A percentile compares a stretch with the other conserved stretches of the same genome.
phyloP scores from a whole-genome alignment of 148 eudicot species.

The Fagopyrum esculentum region DNA sequence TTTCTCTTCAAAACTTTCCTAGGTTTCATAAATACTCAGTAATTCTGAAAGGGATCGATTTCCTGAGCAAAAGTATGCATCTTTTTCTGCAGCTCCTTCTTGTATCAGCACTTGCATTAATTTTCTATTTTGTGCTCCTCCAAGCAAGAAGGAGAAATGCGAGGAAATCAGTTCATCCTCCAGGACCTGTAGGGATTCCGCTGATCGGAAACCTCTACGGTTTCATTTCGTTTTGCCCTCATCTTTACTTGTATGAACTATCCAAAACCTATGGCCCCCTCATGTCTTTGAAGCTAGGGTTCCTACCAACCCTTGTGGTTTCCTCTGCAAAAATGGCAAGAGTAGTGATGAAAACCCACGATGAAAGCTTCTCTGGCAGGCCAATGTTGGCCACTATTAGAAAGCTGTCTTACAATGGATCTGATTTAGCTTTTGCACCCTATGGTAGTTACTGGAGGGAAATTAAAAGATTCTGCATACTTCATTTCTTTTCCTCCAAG shows the following conservation, averaged over 20 bases:
- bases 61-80: neutral
- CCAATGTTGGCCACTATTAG: neutral
- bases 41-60: no score
- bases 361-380: neutral
- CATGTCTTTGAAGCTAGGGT: neutral
- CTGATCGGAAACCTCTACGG: slow-evolving; percentile 23
- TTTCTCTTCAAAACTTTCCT: no score
- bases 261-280: slow-evolving; percentile 6
- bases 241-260: neutral
- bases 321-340: slow-evolving; percentile 8
- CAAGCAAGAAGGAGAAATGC: slow-evolving; percentile 2
- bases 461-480: slow-evolving; percentile 17
- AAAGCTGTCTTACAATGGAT: slow-evolving; percentile 1
- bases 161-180: neutral
- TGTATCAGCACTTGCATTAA: neutral
- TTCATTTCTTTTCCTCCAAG: slow-evolving; percentile 26
- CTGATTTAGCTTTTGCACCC: slow-evolving; percentile 1
- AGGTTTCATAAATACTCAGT: no score
- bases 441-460: slow-evolving; percentile 15
- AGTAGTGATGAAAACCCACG: slow-evolving; percentile 8
- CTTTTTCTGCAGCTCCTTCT: neutral
- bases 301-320: neutral
- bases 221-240: slow-evolving; percentile 10
- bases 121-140: neutral
- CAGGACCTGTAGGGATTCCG: neutral